Percentiles rank a stretch among this genome's conserved stretches.
Conservation (phyloP, 139 green algal genomes). For the Pleodorina starrii region DNA sequence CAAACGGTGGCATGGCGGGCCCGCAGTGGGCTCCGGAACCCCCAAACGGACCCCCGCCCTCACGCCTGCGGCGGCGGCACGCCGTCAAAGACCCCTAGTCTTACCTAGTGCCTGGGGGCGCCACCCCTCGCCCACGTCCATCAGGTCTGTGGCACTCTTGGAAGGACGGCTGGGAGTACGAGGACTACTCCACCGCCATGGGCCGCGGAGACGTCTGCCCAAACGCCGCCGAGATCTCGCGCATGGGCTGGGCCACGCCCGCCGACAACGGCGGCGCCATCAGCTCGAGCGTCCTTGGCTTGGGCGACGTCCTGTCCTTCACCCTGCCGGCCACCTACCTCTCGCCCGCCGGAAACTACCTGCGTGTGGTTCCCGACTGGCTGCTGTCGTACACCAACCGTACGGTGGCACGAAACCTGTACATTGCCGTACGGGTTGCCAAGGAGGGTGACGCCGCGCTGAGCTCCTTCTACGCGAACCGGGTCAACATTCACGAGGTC, state of each 20-base stretch:
- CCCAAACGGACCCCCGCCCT: too few species aligned
- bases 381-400: background rate
- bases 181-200: slow-evolving; percentile 26
- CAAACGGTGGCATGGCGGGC: too few species aligned
- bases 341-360: background rate
- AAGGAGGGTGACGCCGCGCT: background rate
- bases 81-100: too few species aligned
- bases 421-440: background rate
- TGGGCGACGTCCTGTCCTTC: background rate
- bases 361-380: background rate
- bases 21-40: too few species aligned
- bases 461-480: background rate
- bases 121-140: too few species aligned
- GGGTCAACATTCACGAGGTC: slow-evolving; percentile 24
- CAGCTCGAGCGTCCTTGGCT: background rate
- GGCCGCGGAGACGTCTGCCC: slow-evolving; percentile 32
- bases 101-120: too few species aligned
- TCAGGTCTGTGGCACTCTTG: slow-evolving; percentile 32
- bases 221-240: slow-evolving; percentile 24
- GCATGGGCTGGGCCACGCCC: slow-evolving; percentile 18
- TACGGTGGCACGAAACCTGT: background rate
- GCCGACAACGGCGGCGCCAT: background rate
- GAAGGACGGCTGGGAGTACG: slow-evolving; percentile 15
- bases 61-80: too few species aligned
- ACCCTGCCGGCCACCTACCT: slow-evolving; percentile 45